These are phyloP conservation scores for Lentinula lateritia DNA, from an alignment of 768 basidiomycete species.

Conservation along the genomic window DNA sequence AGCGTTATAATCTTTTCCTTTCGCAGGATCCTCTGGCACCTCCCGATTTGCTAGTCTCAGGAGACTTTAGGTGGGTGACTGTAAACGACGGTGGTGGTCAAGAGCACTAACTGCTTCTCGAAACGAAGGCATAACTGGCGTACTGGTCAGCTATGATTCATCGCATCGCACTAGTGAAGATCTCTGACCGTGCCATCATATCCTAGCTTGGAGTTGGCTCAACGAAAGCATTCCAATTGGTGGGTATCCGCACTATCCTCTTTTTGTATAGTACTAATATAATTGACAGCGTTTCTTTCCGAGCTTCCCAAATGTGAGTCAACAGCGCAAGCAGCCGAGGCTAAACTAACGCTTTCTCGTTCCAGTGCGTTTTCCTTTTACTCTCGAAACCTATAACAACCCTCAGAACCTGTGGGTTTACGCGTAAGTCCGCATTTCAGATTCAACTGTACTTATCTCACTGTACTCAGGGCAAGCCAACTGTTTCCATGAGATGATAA, in stretches of 20 bases:
- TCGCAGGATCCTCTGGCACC: conserved; percentile 35
- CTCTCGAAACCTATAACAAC: conserved; percentile 57
- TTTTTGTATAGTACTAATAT: not conserved
- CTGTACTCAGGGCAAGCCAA: not conserved
- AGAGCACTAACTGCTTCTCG: not conserved
- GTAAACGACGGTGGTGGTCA: not conserved
- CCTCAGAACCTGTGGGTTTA: conserved; percentile 57
- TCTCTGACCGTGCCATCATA: not conserved
- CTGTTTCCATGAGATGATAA: not conserved
- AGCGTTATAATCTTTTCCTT: not conserved
- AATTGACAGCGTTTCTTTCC: conserved; percentile 33
- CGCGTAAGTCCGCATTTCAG: conserved; percentile 32
- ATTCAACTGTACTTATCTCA: not conserved
- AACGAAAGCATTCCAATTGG: conserved; percentile 27
- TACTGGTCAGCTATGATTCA: conserved; percentile 27
- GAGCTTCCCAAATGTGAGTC: conserved; percentile 30
- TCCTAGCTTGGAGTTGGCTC: conserved; percentile 37
- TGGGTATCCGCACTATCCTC: not conserved
- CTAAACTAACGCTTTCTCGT: not conserved
- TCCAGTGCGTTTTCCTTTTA: conserved; percentile 58
- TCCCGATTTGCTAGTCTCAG: conserved; percentile 39
- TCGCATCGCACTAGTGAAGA: not conserved
- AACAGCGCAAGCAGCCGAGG: not conserved
- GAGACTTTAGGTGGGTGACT: conserved; percentile 33
- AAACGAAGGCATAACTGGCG: conserved; percentile 39